Conservation (phyloP, 1,139 yeast species). For the Geotrichum restrictum region DNA sequence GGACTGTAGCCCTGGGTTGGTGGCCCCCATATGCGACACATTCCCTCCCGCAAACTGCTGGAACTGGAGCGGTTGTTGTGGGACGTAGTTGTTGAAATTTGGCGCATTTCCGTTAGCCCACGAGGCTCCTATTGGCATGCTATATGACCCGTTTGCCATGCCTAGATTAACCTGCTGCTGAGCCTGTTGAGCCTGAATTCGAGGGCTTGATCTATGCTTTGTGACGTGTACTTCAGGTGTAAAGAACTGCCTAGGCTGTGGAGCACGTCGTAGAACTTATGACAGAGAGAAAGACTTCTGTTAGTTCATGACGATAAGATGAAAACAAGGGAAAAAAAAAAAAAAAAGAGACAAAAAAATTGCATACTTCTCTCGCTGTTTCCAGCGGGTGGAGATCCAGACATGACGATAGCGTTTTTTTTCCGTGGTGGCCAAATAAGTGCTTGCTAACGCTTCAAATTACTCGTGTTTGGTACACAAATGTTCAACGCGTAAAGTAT, state of each 20-base stretch:
- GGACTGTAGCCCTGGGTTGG: constrained; percentile 13
- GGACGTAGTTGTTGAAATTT: constrained; percentile 12
- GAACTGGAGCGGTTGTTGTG: constrained; percentile 13
- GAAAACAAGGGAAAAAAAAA: too few species aligned
- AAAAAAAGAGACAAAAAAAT: too few species aligned
- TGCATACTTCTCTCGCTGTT: constrained; percentile 2
- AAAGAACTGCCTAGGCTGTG: constrained; percentile 21
- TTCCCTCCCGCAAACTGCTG: constrained; percentile 1
- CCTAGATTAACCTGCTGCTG: not conserved
- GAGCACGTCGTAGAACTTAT: constrained; percentile 22
- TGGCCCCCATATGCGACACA: not conserved
- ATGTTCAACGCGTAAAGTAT: not conserved
- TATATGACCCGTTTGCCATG: not conserved
- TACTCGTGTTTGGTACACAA: not conserved
- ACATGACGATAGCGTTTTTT: not conserved
- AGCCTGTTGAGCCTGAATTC: not conserved
- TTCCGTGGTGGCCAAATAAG: not conserved
- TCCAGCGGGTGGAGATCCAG: not conserved
- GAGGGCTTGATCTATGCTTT: constrained; percentile 20
- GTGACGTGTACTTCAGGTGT: constrained; percentile 22
- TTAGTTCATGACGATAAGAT: too few species aligned
- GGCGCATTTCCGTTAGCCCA: constrained; percentile 12
- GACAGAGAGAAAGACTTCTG: not conserved
- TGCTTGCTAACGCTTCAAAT: not conserved
- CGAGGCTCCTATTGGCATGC: constrained; percentile 3